Conservation (phyloP, 768 basidiomycete genomes). For the Pholiota microspora region DNA sequence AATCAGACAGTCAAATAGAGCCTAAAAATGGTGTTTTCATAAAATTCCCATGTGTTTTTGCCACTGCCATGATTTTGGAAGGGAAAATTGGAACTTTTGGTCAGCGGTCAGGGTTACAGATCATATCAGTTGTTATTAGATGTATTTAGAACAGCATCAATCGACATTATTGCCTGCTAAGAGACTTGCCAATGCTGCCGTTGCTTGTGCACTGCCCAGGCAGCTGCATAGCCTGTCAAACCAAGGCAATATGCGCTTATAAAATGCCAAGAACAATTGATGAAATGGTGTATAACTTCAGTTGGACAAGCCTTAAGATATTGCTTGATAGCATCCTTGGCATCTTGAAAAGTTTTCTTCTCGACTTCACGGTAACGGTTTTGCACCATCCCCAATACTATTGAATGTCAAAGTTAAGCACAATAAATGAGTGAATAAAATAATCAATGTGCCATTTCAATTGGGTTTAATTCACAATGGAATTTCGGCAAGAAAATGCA, state of each 20-base stretch:
- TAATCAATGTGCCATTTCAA: no score
- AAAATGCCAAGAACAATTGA: conserved; percentile 35
- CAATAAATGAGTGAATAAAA: no score
- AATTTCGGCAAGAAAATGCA: no score
- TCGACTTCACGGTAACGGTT: conserved; percentile 28
- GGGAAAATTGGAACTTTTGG: background rate
- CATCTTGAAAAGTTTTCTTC: conserved; percentile 29
- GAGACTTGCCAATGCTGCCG: conserved; percentile 27
- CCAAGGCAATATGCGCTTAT: no score
- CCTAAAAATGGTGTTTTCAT: background rate
- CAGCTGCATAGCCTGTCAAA: no score
- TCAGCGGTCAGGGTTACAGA: no score
- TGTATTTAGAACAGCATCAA: conserved; percentile 28
- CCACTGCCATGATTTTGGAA: background rate
- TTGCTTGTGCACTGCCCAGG: no score
- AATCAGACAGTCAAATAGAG: background rate
- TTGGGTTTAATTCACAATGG: no score
- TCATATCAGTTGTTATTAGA: no score
- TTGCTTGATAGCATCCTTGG: conserved; percentile 24
- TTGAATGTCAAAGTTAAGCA: no score
- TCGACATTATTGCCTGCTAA: conserved; percentile 27
- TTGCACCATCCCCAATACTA: conserved; percentile 41
- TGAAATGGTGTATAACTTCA: conserved; percentile 34
- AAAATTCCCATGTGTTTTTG: background rate
- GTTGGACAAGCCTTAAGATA: conserved; percentile 33